These are phyloP conservation scores for Fusarium neocosmosporiellum DNA, from an alignment of 2,329 filamentous ascomycete species.

Conservation along the genomic window DNA sequence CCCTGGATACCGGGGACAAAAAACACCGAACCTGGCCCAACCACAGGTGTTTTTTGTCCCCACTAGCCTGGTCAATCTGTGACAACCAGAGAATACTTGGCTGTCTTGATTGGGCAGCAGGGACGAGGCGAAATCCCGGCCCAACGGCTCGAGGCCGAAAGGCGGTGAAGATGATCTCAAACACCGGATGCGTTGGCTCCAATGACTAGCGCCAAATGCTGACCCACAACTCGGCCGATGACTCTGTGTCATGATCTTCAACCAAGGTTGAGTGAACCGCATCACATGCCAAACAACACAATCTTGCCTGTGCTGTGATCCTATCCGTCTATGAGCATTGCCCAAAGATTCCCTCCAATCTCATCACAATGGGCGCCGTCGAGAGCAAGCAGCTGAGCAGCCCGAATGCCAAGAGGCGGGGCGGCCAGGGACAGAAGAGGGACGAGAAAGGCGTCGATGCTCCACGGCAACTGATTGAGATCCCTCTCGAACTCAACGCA, in stretches of 20 bases:
- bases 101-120: background rate
- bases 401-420: conserved; percentile 13
- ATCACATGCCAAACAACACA: background rate
- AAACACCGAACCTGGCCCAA: no score
- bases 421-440: conserved; percentile 1
- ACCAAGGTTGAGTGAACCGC: conserved; percentile 19
- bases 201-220: background rate
- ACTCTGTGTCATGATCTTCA: conserved; percentile 29
- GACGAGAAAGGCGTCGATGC: background rate
- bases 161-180: background rate
- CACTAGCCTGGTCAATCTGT: no score
- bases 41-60: no score
- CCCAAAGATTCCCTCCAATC: conserved; percentile 16
- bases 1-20: no score
- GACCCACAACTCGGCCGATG: conserved; percentile 5
- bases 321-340: conserved; percentile 11
- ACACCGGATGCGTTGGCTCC: conserved; percentile 1
- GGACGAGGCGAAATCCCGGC: background rate
- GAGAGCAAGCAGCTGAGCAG: conserved; percentile 21
- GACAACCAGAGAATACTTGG: background rate
- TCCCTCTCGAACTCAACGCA: conserved; percentile 25
- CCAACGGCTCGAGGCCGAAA: background rate
- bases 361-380: conserved; percentile 26
- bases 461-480: conserved; percentile 22
- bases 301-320: background rate